These are phyloP conservation scores for Triticum turgidum DNA, from an alignment of 176 grass and related monocot species.

Conservation along the genomic window DNA sequence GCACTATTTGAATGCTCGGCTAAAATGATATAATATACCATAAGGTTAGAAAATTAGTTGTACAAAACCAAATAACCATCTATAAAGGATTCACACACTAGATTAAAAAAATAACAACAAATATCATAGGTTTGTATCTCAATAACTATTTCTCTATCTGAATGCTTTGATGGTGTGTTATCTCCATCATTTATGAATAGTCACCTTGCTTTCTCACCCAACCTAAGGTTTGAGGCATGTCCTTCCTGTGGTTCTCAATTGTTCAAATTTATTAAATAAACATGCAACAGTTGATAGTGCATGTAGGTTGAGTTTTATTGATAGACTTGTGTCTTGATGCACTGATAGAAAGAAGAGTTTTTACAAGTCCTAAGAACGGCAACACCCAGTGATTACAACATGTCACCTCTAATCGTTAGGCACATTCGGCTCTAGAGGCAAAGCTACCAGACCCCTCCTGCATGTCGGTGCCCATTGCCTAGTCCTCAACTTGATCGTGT, in stretches of 20 bases:
- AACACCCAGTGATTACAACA: not conserved
- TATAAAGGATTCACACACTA: slow-evolving; percentile 1
- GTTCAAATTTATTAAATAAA: not conserved
- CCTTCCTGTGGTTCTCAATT: not conserved
- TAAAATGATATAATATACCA: not conserved
- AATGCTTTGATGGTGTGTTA: slow-evolving; percentile 7
- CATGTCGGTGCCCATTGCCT: not conserved
- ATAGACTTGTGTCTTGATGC: no score
- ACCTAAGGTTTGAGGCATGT: no score
- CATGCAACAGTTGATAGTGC: not conserved
- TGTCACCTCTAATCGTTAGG: not conserved
- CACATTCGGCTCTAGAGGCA: not conserved
- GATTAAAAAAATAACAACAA: not conserved
- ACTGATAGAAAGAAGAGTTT: no score
- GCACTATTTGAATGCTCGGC: not conserved
- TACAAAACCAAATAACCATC: slow-evolving; percentile 9
- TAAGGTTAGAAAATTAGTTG: slow-evolving; percentile 4
- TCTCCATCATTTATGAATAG: not conserved
- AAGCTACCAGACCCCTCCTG: not conserved
- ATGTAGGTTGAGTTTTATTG: no score
- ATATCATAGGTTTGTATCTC: not conserved
- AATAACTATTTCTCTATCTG: not conserved
- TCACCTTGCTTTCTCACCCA: no score
- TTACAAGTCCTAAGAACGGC: not conserved
- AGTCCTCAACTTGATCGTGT: not conserved